Conservation (phyloP, 768 basidiomycete genomes). For the Pisolithus tinctorius region DNA sequence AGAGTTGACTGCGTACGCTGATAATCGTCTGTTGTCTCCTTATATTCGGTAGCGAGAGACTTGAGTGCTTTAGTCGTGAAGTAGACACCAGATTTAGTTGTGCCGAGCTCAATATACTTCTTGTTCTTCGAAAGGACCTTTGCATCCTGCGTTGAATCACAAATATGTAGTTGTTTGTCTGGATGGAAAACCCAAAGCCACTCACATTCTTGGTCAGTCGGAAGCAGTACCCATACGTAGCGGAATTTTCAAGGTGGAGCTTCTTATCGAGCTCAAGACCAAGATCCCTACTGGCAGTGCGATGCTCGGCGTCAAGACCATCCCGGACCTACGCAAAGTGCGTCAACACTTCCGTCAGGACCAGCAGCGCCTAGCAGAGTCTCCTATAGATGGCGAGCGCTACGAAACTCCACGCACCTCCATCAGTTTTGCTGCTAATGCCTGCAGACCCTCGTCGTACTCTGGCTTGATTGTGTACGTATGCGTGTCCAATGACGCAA, state of each 20-base stretch:
- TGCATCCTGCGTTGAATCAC: slow-evolving; percentile 57
- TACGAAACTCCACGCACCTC: slow-evolving; percentile 31
- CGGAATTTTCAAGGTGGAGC: slow-evolving; percentile 88
- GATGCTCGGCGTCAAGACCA: slow-evolving; percentile 78
- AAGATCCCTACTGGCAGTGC: slow-evolving; percentile 58
- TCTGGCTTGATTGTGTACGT: slow-evolving; percentile 90
- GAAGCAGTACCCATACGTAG: slow-evolving; percentile 88
- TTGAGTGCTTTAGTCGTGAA: slow-evolving; percentile 81
- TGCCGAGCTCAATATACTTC: slow-evolving; percentile 77
- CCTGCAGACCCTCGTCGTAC: slow-evolving; percentile 72
- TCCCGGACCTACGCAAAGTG: slow-evolving; percentile 49
- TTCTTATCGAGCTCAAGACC: slow-evolving; percentile 89
- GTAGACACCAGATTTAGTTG: slow-evolving; percentile 79
- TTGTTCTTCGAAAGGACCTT: slow-evolving; percentile 56
- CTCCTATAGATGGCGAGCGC: neutral
- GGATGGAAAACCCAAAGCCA: slow-evolving; percentile 3
- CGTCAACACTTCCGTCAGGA: neutral
- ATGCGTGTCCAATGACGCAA: slow-evolving; percentile 77
- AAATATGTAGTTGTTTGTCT: neutral
- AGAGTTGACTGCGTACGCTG: slow-evolving; percentile 68
- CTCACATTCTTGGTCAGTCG: slow-evolving; percentile 84
- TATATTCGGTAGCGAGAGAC: slow-evolving; percentile 62
- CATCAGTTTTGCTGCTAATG: slow-evolving; percentile 59
- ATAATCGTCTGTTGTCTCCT: slow-evolving; percentile 63
- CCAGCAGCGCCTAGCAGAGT: no score